Conservation (phyloP, 75 land plant species). For the Selaginella moellendorffii region DNA sequence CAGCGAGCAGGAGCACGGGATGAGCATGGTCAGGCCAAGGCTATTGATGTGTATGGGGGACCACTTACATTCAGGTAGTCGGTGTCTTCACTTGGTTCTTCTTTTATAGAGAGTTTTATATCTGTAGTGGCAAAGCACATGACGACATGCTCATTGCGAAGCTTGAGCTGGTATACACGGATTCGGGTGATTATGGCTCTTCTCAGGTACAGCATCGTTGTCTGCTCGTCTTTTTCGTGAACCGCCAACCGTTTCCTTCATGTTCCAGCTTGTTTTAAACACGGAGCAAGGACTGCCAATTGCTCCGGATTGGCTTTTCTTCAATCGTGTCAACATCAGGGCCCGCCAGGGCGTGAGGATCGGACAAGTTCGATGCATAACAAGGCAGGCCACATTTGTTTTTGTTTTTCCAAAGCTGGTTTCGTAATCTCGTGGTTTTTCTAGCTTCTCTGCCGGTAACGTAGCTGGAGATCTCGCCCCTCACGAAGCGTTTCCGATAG, state of each 20-base stretch:
- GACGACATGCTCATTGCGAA: conserved; percentile 7
- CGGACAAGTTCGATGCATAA: conserved; percentile 3
- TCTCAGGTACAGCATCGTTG: background rate
- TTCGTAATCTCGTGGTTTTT: background rate
- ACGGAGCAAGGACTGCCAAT: conserved; percentile 6
- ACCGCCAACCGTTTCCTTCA: background rate
- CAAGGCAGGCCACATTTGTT: too few species aligned
- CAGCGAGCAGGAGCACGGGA: conserved; percentile 87
- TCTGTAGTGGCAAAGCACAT: conserved; percentile 6
- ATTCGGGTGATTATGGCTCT: conserved; percentile 4
- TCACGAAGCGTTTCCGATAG: conserved; percentile 5
- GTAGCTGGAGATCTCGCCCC: conserved; percentile 5
- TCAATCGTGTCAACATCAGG: background rate
- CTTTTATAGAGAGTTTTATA: too few species aligned
- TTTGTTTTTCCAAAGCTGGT: too few species aligned
- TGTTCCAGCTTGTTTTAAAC: conserved; percentile 6
- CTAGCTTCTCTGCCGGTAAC: conserved; percentile 5
- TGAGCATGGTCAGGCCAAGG: conserved; percentile 63
- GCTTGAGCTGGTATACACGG: conserved; percentile 3
- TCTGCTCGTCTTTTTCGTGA: background rate
- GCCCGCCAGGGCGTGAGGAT: background rate
- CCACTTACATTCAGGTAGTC: conserved; percentile 81
- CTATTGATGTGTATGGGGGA: conserved; percentile 57
- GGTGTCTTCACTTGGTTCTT: background rate
- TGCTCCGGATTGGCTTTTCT: background rate